Percentiles rank a stretch among this genome's conserved stretches.
These are phyloP conservation scores for Syncephalastrum sp. DNA, from an alignment of 371 early-diverging fungal genomes.

Conservation along the genomic window DNA sequence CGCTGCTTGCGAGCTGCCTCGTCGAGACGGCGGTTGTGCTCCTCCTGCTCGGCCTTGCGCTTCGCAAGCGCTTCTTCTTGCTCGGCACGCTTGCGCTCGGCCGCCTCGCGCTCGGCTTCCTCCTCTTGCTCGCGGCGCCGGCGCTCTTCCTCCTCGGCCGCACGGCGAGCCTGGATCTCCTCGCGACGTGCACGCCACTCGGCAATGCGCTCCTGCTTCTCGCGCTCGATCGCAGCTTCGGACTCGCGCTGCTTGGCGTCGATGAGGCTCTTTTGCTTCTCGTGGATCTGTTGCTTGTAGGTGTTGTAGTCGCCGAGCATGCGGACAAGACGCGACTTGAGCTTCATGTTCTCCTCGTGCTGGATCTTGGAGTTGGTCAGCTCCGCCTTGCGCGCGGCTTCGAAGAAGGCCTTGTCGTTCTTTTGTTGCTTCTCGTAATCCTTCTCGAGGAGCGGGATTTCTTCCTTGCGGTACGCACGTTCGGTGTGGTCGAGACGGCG, in stretches of 20 bases:
- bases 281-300: conserved; percentile 61
- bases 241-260: conserved; percentile 54
- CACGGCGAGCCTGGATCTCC: conserved; percentile 26
- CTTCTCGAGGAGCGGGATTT: conserved; percentile 87
- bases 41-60: conserved; percentile 20
- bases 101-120: conserved; percentile 26
- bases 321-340: conserved; percentile 76
- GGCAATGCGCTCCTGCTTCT: conserved; percentile 68
- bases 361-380: conserved; percentile 62
- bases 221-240: conserved; percentile 63
- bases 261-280: conserved; percentile 49
- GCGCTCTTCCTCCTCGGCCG: conserved; percentile 49
- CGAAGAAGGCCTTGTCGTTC: conserved; percentile 79
- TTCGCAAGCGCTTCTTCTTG: conserved; percentile 38
- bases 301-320: conserved; percentile 79
- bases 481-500: conserved; percentile 92
- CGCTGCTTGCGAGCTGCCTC: conserved; percentile 40
- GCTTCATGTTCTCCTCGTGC: conserved; percentile 71
- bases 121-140: conserved; percentile 40
- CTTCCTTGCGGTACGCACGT: conserved; percentile 94
- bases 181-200: conserved; percentile 53
- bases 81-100: conserved; percentile 16
- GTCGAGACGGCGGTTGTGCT: conserved; percentile 32
- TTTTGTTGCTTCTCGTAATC: conserved; percentile 92
- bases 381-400: conserved; percentile 71